Evolutionary conservation across 1,284 basidiomycete genomes (phyloP).

Genomic region (Vanrija humicola): DNA sequence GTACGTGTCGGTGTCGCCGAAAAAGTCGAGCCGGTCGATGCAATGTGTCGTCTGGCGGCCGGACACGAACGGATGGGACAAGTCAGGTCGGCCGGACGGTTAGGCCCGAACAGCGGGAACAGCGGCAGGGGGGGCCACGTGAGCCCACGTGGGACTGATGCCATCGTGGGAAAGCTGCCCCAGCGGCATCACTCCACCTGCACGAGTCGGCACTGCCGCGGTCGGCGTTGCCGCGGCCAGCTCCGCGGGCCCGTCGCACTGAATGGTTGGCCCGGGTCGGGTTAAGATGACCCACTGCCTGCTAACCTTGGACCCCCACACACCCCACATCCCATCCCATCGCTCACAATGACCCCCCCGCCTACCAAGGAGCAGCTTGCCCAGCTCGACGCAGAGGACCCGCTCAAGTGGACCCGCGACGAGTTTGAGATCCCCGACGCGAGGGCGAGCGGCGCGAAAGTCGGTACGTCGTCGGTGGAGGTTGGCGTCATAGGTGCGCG

Average conservation of each 20-base stretch:
- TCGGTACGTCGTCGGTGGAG: conserved; percentile 24
- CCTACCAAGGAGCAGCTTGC: conserved; percentile 20
- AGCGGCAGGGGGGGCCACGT: too few relatives aligned
- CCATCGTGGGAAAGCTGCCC: neutral
- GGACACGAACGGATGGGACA: too few relatives aligned
- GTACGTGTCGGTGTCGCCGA: neutral
- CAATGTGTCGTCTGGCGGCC: too few relatives aligned
- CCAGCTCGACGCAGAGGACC: conserved; percentile 40
- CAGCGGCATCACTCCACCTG: too few relatives aligned
- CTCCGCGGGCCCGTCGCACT: too few relatives aligned
- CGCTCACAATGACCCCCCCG: conserved; percentile 4
- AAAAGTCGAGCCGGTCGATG: neutral
- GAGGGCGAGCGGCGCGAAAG: conserved; percentile 41
- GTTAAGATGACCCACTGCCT: neutral
- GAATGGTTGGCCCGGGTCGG: too few relatives aligned
- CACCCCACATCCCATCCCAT: neutral
- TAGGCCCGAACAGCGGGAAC: too few relatives aligned
- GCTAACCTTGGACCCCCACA: neutral
- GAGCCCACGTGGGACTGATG: too few relatives aligned
- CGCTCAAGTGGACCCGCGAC: conserved; percentile 44
- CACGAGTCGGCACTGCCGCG: too few relatives aligned
- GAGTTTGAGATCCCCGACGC: conserved; percentile 47
- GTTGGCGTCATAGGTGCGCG: neutral
- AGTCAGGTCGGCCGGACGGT: too few relatives aligned
- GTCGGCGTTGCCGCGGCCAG: too few relatives aligned